Conservation (phyloP, 2,329 filamentous ascomycete species). For the Colletotrichum sp. region DNA sequence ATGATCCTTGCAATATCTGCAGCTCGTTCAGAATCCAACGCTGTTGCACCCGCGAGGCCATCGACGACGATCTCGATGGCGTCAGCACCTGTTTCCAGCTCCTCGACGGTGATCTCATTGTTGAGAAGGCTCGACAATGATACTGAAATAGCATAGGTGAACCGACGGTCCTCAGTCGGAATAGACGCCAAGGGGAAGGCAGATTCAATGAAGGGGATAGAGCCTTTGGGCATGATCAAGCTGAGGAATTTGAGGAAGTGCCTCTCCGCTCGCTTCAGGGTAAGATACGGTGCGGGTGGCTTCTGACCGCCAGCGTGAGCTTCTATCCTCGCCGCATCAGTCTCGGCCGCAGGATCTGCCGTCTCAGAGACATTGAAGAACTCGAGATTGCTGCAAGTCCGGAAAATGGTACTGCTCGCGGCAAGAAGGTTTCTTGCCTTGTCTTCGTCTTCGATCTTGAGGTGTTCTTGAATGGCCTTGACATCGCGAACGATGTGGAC, state of each 20-base stretch:
- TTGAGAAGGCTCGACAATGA: slow-evolving; percentile 61
- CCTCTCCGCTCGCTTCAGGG: slow-evolving; percentile 70
- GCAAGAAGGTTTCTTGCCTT: slow-evolving; percentile 65
- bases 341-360: slow-evolving; percentile 20
- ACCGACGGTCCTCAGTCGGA: slow-evolving; percentile 63
- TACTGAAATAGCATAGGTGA: slow-evolving; percentile 72
- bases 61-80: slow-evolving; percentile 68
- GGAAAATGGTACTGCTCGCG: slow-evolving; percentile 62
- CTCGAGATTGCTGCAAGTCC: slow-evolving; percentile 74
- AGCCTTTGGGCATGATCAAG: slow-evolving; percentile 58
- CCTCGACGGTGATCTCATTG: slow-evolving; percentile 63
- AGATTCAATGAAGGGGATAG: slow-evolving; percentile 64
- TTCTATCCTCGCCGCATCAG: slow-evolving; percentile 10
- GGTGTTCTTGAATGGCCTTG: slow-evolving; percentile 67
- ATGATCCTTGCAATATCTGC: slow-evolving; percentile 62
- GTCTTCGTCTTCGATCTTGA: slow-evolving; percentile 59
- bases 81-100: slow-evolving; percentile 70
- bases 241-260: slow-evolving; percentile 74
- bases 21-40: slow-evolving; percentile 37
- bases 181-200: slow-evolving; percentile 70
- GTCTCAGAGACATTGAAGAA: slow-evolving; percentile 76
- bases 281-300: slow-evolving; percentile 64
- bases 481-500: slow-evolving; percentile 73
- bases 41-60: slow-evolving; percentile 6
- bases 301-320: slow-evolving; percentile 34